phyloP scores from a whole-genome alignment of 768 basidiomycete species.

The Trametes cubensis region DNA sequence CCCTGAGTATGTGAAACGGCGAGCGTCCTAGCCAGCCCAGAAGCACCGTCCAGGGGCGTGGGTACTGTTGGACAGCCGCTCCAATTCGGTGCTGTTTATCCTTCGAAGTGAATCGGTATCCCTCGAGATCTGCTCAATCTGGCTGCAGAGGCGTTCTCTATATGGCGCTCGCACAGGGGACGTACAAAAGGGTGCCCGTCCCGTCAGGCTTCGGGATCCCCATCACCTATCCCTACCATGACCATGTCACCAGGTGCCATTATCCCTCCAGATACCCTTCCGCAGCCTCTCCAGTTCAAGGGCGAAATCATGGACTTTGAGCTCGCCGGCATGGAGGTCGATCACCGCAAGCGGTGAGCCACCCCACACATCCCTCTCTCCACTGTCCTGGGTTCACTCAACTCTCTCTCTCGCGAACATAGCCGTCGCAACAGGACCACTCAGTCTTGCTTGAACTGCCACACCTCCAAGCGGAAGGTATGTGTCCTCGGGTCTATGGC shows the following conservation, averaged over 20 bases:
- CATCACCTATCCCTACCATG: conserved; percentile 22
- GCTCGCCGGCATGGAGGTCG: conserved; percentile 34
- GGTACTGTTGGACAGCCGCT: conserved; percentile 9
- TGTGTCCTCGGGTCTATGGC: conserved; percentile 24
- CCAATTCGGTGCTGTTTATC: conserved; percentile 27
- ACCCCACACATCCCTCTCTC: conserved; percentile 7
- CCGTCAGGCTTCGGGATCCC: conserved; percentile 21
- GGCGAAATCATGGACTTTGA: conserved; percentile 80
- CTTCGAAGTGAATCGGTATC: conserved; percentile 22
- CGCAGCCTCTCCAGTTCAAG: conserved; percentile 58
- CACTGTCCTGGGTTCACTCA: conserved; percentile 35
- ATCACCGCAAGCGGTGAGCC: conserved; percentile 36
- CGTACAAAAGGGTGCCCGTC: conserved; percentile 27
- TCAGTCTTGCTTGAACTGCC: conserved; percentile 85
- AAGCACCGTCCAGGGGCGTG: conserved; percentile 26
- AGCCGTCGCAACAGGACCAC: conserved; percentile 91
- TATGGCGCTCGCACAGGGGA: conserved; percentile 22
- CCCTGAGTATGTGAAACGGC: conserved; percentile 18
- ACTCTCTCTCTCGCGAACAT: conserved; percentile 62
- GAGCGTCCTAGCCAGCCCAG: conserved; percentile 26
- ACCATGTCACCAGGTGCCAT: conserved; percentile 26
- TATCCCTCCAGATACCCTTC: conserved; percentile 24
- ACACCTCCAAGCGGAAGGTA: conserved; percentile 93
- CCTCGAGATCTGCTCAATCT: conserved; percentile 23
- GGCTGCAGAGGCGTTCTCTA: conserved; percentile 21